Base-by-base conservation (phyloP, 1,284 basidiomycete species). In the Cutaneotrichosporon cavernicola region DNA sequence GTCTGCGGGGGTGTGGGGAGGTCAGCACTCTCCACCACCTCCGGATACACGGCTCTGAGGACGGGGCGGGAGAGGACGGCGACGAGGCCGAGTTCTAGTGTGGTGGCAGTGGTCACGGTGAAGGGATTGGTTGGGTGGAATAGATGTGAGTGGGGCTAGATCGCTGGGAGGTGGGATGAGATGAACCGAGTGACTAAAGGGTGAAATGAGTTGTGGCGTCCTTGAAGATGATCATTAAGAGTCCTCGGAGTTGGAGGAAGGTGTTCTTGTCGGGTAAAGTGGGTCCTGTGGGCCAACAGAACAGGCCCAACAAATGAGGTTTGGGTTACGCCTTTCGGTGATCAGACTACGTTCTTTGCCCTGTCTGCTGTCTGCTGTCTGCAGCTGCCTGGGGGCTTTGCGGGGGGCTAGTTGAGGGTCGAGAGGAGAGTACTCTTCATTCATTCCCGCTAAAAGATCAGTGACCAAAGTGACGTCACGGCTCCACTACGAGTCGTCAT, bases 21-120 rank as follows among this genome's bases (percentile, higher is more conserved):
- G 62, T 55, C 34, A 30, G 34, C 32, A 43, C 47, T 40, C 30
- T 47, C 26, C 4, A 36, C 21, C 43, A n/a, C 32, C 50, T 59
- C 31, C 6, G 74, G 72, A 61, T 77, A 78, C 60, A 80, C 74
- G n/a, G 77, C 70, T 62, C 75, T 73, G 66, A 80, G 72, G 62
- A 80, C 76, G 36, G 79, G 79, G 50, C 74, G 66, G 14, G 75
- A 73, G 60, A 79, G 70, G 46, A 78, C 75, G 70, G 75, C 75
- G 58, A 78, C 73, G 61, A 78, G 74, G 65, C 77, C 78, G 53
- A 79, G 72, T 66, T 79, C 72, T 31, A 79, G 65, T 38, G 72
- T 70, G 70, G 74, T 66, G 50, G 75, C 68, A 58, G 75, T 70
- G 72, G 73, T 72, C 8, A 52, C 62, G 64, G 56, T 55, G 56